Conservation (phyloP, 2,329 filamentous ascomycete genomes). For the Botrytis squamosa region DNA sequence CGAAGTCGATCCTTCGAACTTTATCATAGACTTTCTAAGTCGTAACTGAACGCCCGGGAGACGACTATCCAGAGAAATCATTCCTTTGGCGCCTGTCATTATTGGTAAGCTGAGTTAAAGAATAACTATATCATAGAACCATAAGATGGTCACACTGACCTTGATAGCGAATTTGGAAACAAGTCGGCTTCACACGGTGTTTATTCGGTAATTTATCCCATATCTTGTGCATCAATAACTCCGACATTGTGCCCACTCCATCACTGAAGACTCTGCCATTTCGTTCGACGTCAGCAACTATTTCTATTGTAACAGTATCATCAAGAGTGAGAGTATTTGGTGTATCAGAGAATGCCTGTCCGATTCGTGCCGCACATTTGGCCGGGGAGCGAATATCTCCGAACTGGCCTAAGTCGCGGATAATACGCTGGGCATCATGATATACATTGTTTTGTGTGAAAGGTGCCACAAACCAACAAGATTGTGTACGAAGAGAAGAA, state of each 20-base stretch:
- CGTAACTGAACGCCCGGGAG: constrained; percentile 58
- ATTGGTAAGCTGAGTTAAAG: background rate
- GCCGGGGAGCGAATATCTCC: constrained; percentile 51
- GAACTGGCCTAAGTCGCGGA: constrained; percentile 51
- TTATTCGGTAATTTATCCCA: constrained; percentile 53
- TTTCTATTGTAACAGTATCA: constrained; percentile 32
- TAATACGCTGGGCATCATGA: constrained; percentile 41
- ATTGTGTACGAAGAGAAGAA: constrained; percentile 70
- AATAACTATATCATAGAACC: background rate
- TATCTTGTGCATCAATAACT: constrained; percentile 56
- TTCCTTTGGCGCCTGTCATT: constrained; percentile 65
- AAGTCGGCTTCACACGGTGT: constrained; percentile 53
- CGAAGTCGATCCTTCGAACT: constrained; percentile 61
- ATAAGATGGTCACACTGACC: constrained; percentile 42
- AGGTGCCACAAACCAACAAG: constrained; percentile 63
- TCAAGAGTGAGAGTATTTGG: constrained; percentile 57
- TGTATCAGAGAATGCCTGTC: constrained; percentile 73
- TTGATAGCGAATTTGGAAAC: constrained; percentile 71
- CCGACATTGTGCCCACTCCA: constrained; percentile 73
- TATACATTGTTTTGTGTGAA: constrained; percentile 42
- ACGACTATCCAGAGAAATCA: constrained; percentile 67
- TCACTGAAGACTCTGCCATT: constrained; percentile 69
- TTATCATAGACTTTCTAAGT: constrained; percentile 74
- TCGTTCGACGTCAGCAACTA: constrained; percentile 54
- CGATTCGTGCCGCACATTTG: constrained; percentile 58